These are phyloP conservation scores for Penicillium digitatum DNA, from an alignment of 2,329 filamentous ascomycete species.

Conservation along the genomic window DNA sequence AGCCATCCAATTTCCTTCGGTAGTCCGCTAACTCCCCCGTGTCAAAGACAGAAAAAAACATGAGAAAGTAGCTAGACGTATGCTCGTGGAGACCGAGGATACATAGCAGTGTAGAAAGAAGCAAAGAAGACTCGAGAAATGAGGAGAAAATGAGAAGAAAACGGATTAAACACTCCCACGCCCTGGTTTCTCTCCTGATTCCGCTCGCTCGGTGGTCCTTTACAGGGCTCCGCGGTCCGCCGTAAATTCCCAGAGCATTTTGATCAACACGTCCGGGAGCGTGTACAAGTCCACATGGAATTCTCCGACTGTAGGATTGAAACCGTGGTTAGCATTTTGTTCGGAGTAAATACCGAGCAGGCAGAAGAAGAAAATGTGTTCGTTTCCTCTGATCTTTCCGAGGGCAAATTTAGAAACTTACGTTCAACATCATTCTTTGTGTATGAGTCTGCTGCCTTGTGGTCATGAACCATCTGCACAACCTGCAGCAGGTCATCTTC, in stretches of 20 bases:
- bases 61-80: constrained; percentile 8
- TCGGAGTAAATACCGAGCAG: not conserved
- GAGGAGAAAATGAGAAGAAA: constrained; percentile 2
- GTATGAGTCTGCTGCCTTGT: constrained; percentile 90
- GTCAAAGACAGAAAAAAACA: constrained; percentile 11
- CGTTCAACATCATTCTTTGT: constrained; percentile 96
- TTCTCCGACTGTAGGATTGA: constrained; percentile 68
- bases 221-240: constrained; percentile 43
- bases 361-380: not conserved
- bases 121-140: constrained; percentile 2
- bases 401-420: constrained; percentile 51
- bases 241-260: constrained; percentile 91
- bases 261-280: constrained; percentile 82
- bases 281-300: constrained; percentile 98
- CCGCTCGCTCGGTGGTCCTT: not conserved
- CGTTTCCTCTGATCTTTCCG: not conserved
- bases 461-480: constrained; percentile 96
- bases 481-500: constrained; percentile 94
- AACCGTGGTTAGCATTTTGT: constrained; percentile 28
- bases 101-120: constrained; percentile 2
- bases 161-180: constrained; percentile 4
- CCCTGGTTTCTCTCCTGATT: not conserved
- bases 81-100: constrained; percentile 1
- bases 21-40: constrained; percentile 21
- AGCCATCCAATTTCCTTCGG: constrained; percentile 17